Evolutionary conservation across 179 eudicot species (phyloP).

Genomic region (Sideroxylon spinosum): DNA sequence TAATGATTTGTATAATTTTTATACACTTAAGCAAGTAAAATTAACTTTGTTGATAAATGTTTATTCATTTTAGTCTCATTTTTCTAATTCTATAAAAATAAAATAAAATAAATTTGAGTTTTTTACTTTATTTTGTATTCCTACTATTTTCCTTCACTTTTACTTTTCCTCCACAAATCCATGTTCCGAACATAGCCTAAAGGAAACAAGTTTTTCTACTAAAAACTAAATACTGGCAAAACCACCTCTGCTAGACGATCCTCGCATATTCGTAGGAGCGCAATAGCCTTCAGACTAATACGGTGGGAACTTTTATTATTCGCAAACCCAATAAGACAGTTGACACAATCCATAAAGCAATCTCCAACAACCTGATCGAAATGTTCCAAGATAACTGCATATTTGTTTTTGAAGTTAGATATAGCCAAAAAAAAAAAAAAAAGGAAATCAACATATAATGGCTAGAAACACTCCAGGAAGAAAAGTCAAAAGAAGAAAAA

Average conservation of each 20-base stretch:
- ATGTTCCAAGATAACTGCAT: slow-evolving; percentile 94
- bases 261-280: slow-evolving; percentile 92
- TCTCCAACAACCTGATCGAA: slow-evolving; percentile 98
- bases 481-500: slow-evolving; percentile 8
- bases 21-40: too few species aligned
- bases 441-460: neutral
- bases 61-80: too few species aligned
- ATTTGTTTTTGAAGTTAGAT: slow-evolving; percentile 17
- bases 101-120: too few species aligned
- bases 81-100: too few species aligned
- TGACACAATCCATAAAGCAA: slow-evolving; percentile 98
- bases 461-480: slow-evolving; percentile 13
- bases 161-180: too few species aligned
- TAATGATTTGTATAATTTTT: too few species aligned
- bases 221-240: slow-evolving; percentile 15
- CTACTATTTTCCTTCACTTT: too few species aligned
- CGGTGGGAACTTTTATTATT: slow-evolving; percentile 91
- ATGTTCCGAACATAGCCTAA: too few species aligned
- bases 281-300: slow-evolving; percentile 97
- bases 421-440: slow-evolving; percentile 14
- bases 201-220: neutral
- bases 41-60: too few species aligned
- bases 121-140: too few species aligned
- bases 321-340: slow-evolving; percentile 96
- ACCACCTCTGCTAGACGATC: slow-evolving; percentile 98